phyloP scores from a whole-genome alignment of 2,329 filamentous ascomycete species.

The Aureobasidium melanogenum region DNA sequence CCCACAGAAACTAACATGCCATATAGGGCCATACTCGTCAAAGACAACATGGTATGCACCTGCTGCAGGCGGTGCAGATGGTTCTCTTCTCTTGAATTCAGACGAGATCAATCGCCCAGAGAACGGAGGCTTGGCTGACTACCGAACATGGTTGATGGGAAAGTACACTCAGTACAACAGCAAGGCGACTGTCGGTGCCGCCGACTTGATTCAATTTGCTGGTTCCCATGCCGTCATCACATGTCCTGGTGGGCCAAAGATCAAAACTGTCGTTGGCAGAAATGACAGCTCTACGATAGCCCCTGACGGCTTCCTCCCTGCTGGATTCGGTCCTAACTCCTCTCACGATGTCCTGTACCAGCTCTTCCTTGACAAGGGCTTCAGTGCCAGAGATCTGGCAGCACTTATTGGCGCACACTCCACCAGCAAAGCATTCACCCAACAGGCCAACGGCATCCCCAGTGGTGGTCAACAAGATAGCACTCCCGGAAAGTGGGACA shows the following conservation, averaged over 20 bases:
- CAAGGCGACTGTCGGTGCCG: constrained; percentile 34
- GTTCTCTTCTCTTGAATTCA: constrained; percentile 30
- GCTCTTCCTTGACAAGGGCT: constrained; percentile 44
- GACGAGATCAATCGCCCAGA: constrained; percentile 29
- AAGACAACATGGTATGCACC: constrained; percentile 19
- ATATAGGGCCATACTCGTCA: constrained; percentile 16
- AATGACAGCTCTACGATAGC: constrained; percentile 34
- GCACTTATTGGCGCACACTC: constrained; percentile 49
- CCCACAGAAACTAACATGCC: neutral
- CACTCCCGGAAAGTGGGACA: constrained; percentile 42
- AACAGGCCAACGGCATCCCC: constrained; percentile 18
- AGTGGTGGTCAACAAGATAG: constrained; percentile 37
- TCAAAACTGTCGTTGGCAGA: constrained; percentile 43
- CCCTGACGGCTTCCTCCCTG: constrained; percentile 39
- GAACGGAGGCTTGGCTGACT: constrained; percentile 39
- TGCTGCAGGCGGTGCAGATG: constrained; percentile 32
- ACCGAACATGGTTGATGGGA: constrained; percentile 32
- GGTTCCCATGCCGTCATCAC: constrained; percentile 37
- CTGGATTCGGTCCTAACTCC: constrained; percentile 29
- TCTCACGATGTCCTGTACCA: constrained; percentile 32
- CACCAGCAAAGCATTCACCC: constrained; percentile 38
- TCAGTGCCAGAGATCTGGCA: constrained; percentile 41
- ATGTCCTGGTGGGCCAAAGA: constrained; percentile 44
- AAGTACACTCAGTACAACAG: constrained; percentile 24
- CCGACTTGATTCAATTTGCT: constrained; percentile 47